These are phyloP conservation scores for Ruellia speciosa DNA, from an alignment of 305 asterid genomes.

Conservation along the genomic window DNA sequence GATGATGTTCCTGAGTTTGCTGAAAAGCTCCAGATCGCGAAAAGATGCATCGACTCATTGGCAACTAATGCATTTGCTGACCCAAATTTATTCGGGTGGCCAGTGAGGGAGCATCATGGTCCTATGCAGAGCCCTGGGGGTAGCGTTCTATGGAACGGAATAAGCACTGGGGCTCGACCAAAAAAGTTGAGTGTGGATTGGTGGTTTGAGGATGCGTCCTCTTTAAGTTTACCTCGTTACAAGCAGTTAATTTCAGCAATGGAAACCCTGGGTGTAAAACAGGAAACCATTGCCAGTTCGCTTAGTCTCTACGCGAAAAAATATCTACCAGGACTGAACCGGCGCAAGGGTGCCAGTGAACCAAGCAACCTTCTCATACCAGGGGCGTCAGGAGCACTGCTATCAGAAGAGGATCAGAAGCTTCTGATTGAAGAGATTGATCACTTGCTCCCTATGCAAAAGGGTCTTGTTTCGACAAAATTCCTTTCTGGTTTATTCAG, in stretches of 20 bases:
- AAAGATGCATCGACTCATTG: constrained; percentile 70
- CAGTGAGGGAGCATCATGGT: constrained; percentile 73
- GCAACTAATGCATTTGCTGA: constrained; percentile 76
- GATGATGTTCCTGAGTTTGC: constrained; percentile 61
- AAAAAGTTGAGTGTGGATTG: constrained; percentile 63
- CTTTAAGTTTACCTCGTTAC: constrained; percentile 60
- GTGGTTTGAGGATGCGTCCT: constrained; percentile 95
- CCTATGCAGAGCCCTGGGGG: constrained; percentile 99
- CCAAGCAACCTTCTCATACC: constrained; percentile 40
- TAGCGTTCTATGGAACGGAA: constrained; percentile 90
- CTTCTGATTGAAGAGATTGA: constrained; percentile 75
- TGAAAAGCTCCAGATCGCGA: constrained; percentile 58
- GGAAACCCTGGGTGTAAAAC: constrained; percentile 67
- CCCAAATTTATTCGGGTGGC: constrained; percentile 91
- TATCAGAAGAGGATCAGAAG: constrained; percentile 79
- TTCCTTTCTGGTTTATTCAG: constrained; percentile 72
- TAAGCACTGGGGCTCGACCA: constrained; percentile 94
- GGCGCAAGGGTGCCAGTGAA: constrained; percentile 52
- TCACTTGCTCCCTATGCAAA: constrained; percentile 64
- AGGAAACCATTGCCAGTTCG: constrained; percentile 66
- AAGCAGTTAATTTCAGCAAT: constrained; percentile 61
- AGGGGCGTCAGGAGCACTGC: constrained; percentile 33
- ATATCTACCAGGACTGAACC: constrained; percentile 69
- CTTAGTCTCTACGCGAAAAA: constrained; percentile 57
- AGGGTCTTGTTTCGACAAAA: constrained; percentile 62